Conservation (phyloP, 257 asterid species). For the Thymus quinquecostatus region DNA sequence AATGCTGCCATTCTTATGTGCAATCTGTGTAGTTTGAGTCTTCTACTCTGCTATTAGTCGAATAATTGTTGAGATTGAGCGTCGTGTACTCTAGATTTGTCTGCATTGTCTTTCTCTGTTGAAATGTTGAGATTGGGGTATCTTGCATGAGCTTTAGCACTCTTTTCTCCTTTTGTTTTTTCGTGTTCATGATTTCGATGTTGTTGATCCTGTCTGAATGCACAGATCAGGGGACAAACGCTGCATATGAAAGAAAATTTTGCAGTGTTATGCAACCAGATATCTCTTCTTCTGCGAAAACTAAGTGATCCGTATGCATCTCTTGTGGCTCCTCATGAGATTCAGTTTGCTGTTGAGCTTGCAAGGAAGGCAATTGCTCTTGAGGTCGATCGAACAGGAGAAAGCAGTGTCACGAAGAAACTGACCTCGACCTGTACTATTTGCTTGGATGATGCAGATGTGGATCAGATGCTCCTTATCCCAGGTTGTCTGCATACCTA, state of each 20-base stretch:
- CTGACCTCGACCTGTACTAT: conserved; percentile 45
- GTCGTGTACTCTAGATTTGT: neutral
- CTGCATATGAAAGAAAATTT: conserved; percentile 24
- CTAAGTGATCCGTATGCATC: conserved; percentile 28
- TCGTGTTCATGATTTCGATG: conserved; percentile 19
- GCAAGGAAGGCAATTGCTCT: conserved; percentile 46
- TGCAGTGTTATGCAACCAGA: conserved; percentile 43
- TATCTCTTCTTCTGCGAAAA: conserved; percentile 42
- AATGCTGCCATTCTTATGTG: neutral
- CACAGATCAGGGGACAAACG: conserved; percentile 53
- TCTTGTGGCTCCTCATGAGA: conserved; percentile 25
- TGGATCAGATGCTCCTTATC: conserved; percentile 46
- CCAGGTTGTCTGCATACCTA: conserved; percentile 54
- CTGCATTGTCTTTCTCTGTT: neutral
- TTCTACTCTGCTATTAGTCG: neutral
- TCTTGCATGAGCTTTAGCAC: neutral
- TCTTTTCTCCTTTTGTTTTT: neutral
- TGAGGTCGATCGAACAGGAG: conserved; percentile 33
- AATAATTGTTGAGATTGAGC: neutral
- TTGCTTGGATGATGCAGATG: conserved; percentile 50
- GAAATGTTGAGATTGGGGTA: neutral
- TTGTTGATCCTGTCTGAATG: conserved; percentile 4
- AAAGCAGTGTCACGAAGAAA: conserved; percentile 29
- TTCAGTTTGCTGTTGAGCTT: conserved; percentile 45
- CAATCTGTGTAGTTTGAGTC: neutral